These are phyloP conservation scores for Saccharomycopsis sp. DNA, from an alignment of 805 yeast species.

Conservation along the genomic window DNA sequence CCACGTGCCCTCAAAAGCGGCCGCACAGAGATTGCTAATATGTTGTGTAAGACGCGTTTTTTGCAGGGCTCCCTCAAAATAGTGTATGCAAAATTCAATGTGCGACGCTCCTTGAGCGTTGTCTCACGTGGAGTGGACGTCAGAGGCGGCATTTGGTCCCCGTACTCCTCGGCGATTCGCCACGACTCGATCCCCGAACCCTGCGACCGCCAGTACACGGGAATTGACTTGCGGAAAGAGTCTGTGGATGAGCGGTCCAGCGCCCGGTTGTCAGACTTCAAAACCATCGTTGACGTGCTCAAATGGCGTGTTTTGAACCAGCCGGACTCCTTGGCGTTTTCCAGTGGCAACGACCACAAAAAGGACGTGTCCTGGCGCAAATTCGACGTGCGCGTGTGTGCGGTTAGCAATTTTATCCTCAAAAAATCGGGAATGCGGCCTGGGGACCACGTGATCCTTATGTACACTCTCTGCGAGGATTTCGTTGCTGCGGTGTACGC, in stretches of 20 bases:
- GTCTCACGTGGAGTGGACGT: constrained; percentile 72
- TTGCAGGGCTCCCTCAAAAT: constrained; percentile 75
- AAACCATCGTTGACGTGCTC: constrained; percentile 62
- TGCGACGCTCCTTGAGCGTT: constrained; percentile 53
- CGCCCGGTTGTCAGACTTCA: constrained; percentile 66
- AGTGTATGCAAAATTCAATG: constrained; percentile 72
- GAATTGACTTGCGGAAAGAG: constrained; percentile 69
- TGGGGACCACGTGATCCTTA: constrained; percentile 70
- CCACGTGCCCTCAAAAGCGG: constrained; percentile 84
- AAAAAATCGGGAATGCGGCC: constrained; percentile 56
- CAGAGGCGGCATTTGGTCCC: constrained; percentile 80
- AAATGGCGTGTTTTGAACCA: constrained; percentile 71
- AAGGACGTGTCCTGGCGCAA: constrained; percentile 71
- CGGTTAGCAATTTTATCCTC: constrained; percentile 64
- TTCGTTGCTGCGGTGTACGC: constrained; percentile 79
- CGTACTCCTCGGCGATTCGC: constrained; percentile 62
- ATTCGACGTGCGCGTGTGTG: constrained; percentile 68
- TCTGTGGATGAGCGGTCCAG: constrained; percentile 74
- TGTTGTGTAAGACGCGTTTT: constrained; percentile 71
- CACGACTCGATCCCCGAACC: constrained; percentile 33
- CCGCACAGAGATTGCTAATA: constrained; percentile 87
- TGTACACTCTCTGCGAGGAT: constrained; percentile 86
- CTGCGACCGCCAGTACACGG: constrained; percentile 71
- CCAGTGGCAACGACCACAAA: constrained; percentile 32
- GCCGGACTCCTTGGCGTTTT: constrained; percentile 75